Evolutionary conservation across 2,329 filamentous ascomycete genomes (phyloP), one percentile per base, ranked within the genome.

Genomic region (Aspergillus tanneri): DNA sequence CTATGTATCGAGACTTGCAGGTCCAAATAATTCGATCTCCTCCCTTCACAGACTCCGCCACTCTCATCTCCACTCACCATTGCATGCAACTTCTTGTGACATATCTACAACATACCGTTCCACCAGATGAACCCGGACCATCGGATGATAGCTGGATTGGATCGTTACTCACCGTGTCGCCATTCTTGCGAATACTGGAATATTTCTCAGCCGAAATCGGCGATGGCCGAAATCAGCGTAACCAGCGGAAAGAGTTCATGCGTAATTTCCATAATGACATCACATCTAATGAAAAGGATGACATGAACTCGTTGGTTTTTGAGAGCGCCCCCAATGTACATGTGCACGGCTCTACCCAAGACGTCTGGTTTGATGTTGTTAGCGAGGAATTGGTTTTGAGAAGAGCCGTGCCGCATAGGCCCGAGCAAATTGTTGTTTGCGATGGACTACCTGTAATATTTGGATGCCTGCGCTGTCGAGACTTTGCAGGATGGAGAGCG

Each of bases 201-300:
- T 73, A 67, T 45, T 72, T 73, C 55, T 72, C 70, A 2, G 71
- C 71, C 0, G 71, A 73, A 46, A 72, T 73, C 24, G 70, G 70
- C 5, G 67, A 72, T 27, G 69, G 70, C 4, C 63, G 66, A 22
- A 72, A 62, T 45, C 69, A 70, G 49, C 64, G 70, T 18, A 55
- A 63, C 49, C 68, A 72, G 50, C 65, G 70, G 21, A 73, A 65
- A 52, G 66, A 70, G 24, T 73, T 73, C 49, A 73, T 73, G 70
- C 60, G 63, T 37, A 73, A 72, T 37, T 73, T 73, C 46, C 61
- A 72, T 42, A 57, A 62, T n/a, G 70, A 73, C 47, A 67, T 67
- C 54, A 67, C 57, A 34, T 50, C 52, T 23, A 62, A 69, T 47
- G 63, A 65, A 51, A 70, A 67, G 43, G 68, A 72, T 46, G 65